These are phyloP conservation scores for Rhodotorula sp. DNA, from an alignment of 1,284 basidiomycete species.

Conservation along the genomic window DNA sequence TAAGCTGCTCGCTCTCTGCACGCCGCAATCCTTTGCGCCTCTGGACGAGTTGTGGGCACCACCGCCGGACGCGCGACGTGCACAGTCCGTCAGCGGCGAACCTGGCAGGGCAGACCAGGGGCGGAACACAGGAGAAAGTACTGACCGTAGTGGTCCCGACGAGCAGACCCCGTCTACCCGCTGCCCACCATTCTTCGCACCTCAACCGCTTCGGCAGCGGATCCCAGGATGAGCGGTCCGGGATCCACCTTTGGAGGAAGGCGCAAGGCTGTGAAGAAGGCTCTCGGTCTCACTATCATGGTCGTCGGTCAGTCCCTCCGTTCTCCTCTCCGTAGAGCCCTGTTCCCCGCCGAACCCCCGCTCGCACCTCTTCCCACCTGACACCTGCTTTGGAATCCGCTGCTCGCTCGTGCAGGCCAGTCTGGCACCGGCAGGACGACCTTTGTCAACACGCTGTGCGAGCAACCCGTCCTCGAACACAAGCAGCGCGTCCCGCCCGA, in stretches of 20 bases:
- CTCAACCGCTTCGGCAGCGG: neutral
- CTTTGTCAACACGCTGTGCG: slow-evolving; percentile 96
- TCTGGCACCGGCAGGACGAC: slow-evolving; percentile 95
- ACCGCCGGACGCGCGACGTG: neutral
- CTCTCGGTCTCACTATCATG: slow-evolving; percentile 21
- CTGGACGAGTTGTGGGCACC: neutral
- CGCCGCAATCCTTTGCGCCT: neutral
- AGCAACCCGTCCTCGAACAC: slow-evolving; percentile 56
- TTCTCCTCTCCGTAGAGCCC: neutral
- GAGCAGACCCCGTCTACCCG: no score
- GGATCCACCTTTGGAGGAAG: slow-evolving; percentile 8
- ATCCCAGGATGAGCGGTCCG: slow-evolving; percentile 7
- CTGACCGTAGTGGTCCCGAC: no score
- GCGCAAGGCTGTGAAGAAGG: slow-evolving; percentile 33
- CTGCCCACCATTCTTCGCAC: neutral
- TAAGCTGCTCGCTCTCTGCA: no score
- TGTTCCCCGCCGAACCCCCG: neutral
- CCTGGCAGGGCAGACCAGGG: neutral
- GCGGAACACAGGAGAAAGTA: neutral
- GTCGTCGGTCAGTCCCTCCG: slow-evolving; percentile 17
- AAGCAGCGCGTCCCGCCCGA: slow-evolving; percentile 82
- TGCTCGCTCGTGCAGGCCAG: slow-evolving; percentile 61
- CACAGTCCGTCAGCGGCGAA: neutral
- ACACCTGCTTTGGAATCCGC: neutral
- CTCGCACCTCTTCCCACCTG: neutral